Percentiles rank a stretch among this genome's conserved stretches.
Evolutionary conservation across 768 basidiomycete species (phyloP).

Genomic region (Coprinopsis cinerea): DNA sequence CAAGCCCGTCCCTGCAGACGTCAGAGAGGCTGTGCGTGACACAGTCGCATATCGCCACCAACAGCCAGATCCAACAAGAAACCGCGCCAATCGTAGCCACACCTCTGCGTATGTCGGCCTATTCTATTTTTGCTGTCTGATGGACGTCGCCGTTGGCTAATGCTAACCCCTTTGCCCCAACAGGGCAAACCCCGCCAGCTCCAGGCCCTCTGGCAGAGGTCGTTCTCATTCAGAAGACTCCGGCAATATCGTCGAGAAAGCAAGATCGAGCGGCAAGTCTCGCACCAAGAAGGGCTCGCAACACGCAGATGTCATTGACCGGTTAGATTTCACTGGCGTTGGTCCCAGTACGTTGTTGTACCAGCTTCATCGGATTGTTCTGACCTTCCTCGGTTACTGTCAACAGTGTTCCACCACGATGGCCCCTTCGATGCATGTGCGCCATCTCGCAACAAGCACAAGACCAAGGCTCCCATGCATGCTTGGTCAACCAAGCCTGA

Average conservation of each 20-base stretch:
- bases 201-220: constrained; percentile 23
- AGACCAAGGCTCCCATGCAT: constrained; percentile 74
- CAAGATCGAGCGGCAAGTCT: constrained; percentile 36
- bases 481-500: constrained; percentile 54
- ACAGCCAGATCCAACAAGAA: constrained; percentile 22
- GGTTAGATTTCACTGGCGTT: constrained; percentile 80
- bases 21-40: constrained; percentile 62
- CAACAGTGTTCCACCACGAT: constrained; percentile 84
- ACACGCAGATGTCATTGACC: constrained; percentile 87
- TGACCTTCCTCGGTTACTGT: constrained; percentile 16
- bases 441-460: constrained; percentile 80
- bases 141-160: background rate
- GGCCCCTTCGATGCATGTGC: constrained; percentile 91
- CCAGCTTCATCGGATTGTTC: constrained; percentile 8
- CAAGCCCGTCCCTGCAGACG: constrained; percentile 24
- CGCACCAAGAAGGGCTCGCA: constrained; percentile 65
- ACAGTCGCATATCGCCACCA: constrained; percentile 52
- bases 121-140: background rate
- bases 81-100: constrained; percentile 53
- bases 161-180: constrained; percentile 14
- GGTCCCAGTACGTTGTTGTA: constrained; percentile 59
- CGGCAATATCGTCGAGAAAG: constrained; percentile 29
- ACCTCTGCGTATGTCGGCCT: constrained; percentile 40
- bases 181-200: constrained; percentile 18
- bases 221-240: constrained; percentile 47